phyloP scores from a whole-genome alignment of 805 yeast species.

The Limtongia smithiae region DNA sequence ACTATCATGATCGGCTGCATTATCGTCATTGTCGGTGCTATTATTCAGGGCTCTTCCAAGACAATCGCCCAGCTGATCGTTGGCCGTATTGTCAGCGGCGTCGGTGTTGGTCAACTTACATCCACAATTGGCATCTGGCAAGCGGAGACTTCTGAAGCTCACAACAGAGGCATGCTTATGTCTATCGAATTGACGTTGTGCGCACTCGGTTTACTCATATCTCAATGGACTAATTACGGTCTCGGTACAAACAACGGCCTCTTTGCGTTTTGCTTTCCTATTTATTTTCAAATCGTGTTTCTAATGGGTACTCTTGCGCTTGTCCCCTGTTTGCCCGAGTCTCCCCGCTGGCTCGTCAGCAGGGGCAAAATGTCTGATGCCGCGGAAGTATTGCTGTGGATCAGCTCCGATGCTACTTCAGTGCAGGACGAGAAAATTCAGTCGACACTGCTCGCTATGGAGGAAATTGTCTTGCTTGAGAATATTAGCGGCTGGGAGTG shows the following conservation, averaged over 20 bases:
- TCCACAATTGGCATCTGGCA: slow-evolving; percentile 84
- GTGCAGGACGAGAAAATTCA: slow-evolving; percentile 1
- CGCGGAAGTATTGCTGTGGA: slow-evolving; percentile 9
- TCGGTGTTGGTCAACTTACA: slow-evolving; percentile 73
- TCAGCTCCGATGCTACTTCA: neutral
- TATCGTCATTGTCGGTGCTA: slow-evolving; percentile 57
- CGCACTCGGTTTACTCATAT: slow-evolving; percentile 68
- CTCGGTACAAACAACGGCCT: slow-evolving; percentile 39
- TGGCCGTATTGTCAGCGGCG: slow-evolving; percentile 62
- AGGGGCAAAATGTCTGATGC: slow-evolving; percentile 45
- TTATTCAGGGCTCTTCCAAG: slow-evolving; percentile 53
- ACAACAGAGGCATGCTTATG: slow-evolving; percentile 64
- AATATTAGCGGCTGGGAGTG: slow-evolving; percentile 18
- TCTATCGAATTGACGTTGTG: slow-evolving; percentile 68
- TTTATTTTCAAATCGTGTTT: slow-evolving; percentile 49
- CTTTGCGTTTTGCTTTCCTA: slow-evolving; percentile 49
- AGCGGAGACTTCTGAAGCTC: slow-evolving; percentile 67
- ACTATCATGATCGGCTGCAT: slow-evolving; percentile 55
- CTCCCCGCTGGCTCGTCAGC: slow-evolving; percentile 40
- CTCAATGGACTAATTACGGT: slow-evolving; percentile 77
- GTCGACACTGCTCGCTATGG: slow-evolving; percentile 12
- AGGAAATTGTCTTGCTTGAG: slow-evolving; percentile 16
- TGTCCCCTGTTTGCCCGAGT: slow-evolving; percentile 47
- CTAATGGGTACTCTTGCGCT: slow-evolving; percentile 44
- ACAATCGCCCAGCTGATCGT: slow-evolving; percentile 67